Evolutionary conservation across 169 alveolate species (phyloP), one percentile per base, ranked within the genome.

Genomic region (Besnoitia besnoiti): DNA sequence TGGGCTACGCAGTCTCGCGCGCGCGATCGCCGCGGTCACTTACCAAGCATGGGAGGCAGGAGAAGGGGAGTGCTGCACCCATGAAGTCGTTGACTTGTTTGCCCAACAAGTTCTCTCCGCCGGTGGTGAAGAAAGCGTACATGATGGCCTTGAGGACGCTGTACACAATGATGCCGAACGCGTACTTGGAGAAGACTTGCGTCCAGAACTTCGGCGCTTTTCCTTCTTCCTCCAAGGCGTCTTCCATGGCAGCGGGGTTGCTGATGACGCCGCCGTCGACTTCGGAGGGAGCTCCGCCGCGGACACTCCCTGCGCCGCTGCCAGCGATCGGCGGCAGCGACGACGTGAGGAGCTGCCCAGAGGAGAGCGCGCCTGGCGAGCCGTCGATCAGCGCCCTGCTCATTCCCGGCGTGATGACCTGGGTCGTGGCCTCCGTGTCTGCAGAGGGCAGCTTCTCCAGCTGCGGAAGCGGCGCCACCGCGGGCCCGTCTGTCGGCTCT

Each of bases 41-140:
- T 79, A 90, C 93, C 42, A 90, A 75, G 93, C 93, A 90, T n/a
- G 95, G 93, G 79, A 92, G 55, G 85, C 80, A 82, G 55, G 92
- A 82, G 82, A 92, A 87, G 0, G 95, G 95, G 46, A 84, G 50
- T 30, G 91, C 91, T 50, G 91, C 91, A 21, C 95, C 95, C 90
- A 92, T 73, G 73, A 92, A 92, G 90, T 84, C 91, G 90, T 92
- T 92, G 59, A 89, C 95, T 47, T 73, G 73, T 55, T 92, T 92
- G 47, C 93, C 93, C 16, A 92, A 91, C 30, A 92, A 61, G 33
- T 92, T 85, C 59, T 92, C 95, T 16, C 93, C 95, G 35, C 93
- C 89, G 5, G 91, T 85, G 50, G 91, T 89, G 80, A 82, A 92
- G 59, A 92, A 92, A 1, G 90, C 91, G 59, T 85, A 87, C 87